Conservation (phyloP, 2,329 filamentous ascomycete genomes). For the Aspergillus pseudoglaucus region DNA sequence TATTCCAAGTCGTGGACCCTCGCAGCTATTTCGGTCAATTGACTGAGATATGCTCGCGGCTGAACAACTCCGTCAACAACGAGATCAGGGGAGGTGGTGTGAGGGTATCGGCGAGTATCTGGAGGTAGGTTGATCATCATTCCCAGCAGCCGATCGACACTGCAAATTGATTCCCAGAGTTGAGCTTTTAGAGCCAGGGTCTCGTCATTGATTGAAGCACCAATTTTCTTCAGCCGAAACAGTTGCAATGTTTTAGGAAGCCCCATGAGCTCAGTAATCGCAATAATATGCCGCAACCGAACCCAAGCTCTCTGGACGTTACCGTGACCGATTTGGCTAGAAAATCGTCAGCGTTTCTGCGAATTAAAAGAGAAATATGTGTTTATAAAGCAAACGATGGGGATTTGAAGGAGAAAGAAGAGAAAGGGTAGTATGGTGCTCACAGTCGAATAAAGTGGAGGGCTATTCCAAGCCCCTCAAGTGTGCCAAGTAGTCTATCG, state of each 20-base stretch:
- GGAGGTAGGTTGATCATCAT: slow-evolving; percentile 32
- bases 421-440: slow-evolving; percentile 7
- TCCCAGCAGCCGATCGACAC: slow-evolving; percentile 23
- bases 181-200: slow-evolving; percentile 15
- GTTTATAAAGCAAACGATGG: no score
- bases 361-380: not conserved
- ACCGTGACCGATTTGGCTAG: slow-evolving; percentile 26
- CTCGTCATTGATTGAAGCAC: slow-evolving; percentile 2
- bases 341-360: slow-evolving; percentile 1
- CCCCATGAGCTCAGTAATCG: slow-evolving; percentile 34
- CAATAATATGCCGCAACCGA: slow-evolving; percentile 29
- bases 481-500: slow-evolving; percentile 10
- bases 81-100: not conserved
- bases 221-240: slow-evolving; percentile 1
- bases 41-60: slow-evolving; percentile 4
- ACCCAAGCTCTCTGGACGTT: slow-evolving; percentile 33
- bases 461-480: slow-evolving; percentile 14
- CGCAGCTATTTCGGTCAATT: slow-evolving; percentile 6
- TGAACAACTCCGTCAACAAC: slow-evolving; percentile 9
- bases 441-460: slow-evolving; percentile 32
- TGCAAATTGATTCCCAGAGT: slow-evolving; percentile 29
- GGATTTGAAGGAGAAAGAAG: not conserved
- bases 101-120: slow-evolving; percentile 20
- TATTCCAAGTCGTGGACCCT: slow-evolving; percentile 11
- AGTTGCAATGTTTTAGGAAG: slow-evolving; percentile 18